Conservation (phyloP, 306 rosid species). For the Prunus kanzakura region DNA sequence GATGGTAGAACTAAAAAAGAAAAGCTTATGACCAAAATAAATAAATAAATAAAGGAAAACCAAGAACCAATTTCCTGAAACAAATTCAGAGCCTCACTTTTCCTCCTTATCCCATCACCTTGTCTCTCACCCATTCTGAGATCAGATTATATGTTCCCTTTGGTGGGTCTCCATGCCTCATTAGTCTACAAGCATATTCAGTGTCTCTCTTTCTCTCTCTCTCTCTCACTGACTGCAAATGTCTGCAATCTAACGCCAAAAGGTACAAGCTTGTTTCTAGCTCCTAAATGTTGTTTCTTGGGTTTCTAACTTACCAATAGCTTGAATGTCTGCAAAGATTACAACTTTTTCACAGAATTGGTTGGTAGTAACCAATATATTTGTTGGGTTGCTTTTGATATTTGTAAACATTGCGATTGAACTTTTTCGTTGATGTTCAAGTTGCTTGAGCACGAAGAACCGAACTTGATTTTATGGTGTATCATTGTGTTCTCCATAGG, state of each 20-base stretch:
- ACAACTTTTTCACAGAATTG: neutral
- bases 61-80: neutral
- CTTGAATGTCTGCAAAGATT: constrained; percentile 4
- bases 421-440: neutral
- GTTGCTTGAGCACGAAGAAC: neutral
- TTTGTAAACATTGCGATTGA: neutral
- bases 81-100: constrained; percentile 7
- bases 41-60: neutral
- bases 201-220: neutral
- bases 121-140: neutral
- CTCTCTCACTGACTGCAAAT: neutral
- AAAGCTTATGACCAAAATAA: no score
- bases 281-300: neutral
- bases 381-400: neutral
- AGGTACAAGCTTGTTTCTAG: neutral
- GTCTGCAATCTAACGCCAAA: neutral
- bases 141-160: neutral
- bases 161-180: constrained; percentile 4
- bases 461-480: neutral
- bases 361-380: neutral
- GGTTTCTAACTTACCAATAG: neutral
- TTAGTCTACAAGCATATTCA: neutral
- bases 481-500: neutral
- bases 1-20: no score
- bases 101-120: constrained; percentile 12